phyloP scores from a whole-genome alignment of 2,329 filamentous ascomycete genomes.

The Byssothecium circinans region DNA sequence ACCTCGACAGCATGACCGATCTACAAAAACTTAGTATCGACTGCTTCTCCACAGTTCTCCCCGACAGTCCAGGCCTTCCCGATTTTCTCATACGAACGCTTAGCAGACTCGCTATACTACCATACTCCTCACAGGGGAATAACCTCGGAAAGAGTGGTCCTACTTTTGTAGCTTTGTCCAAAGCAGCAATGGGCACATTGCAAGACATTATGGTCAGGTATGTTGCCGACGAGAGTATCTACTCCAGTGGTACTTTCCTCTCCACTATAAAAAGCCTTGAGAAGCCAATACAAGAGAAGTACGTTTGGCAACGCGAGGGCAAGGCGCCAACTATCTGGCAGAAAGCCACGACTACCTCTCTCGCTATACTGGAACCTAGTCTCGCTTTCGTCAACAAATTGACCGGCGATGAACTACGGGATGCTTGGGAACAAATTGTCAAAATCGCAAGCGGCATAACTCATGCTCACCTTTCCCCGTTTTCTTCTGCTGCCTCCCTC shows the following conservation, averaged over 20 bases:
- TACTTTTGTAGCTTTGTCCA: constrained; percentile 88
- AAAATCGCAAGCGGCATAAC: constrained; percentile 43
- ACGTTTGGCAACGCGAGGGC: constrained; percentile 71
- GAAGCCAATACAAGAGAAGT: constrained; percentile 76
- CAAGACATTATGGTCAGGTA: constrained; percentile 63
- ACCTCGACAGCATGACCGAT: constrained; percentile 72
- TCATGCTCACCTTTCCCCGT: constrained; percentile 44
- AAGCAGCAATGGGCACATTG: constrained; percentile 73
- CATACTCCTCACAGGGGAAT: constrained; percentile 54
- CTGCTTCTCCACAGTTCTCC: constrained; percentile 67
- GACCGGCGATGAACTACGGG: constrained; percentile 44
- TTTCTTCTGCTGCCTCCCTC: constrained; percentile 32
- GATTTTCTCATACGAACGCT: constrained; percentile 69
- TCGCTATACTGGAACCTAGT: constrained; percentile 68
- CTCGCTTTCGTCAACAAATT: constrained; percentile 52
- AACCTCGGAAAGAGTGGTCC: constrained; percentile 53
- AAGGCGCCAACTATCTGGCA: constrained; percentile 76
- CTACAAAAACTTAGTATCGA: constrained; percentile 72
- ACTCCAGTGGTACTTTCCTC: constrained; percentile 67
- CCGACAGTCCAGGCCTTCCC: constrained; percentile 65
- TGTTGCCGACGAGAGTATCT: constrained; percentile 66
- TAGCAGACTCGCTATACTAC: constrained; percentile 70
- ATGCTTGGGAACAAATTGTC: constrained; percentile 65
- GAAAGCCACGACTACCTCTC: constrained; percentile 70
- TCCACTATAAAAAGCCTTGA: constrained; percentile 68